Evolutionary conservation across 768 basidiomycete genomes (phyloP).

Genomic region (Sutorius australiensis): DNA sequence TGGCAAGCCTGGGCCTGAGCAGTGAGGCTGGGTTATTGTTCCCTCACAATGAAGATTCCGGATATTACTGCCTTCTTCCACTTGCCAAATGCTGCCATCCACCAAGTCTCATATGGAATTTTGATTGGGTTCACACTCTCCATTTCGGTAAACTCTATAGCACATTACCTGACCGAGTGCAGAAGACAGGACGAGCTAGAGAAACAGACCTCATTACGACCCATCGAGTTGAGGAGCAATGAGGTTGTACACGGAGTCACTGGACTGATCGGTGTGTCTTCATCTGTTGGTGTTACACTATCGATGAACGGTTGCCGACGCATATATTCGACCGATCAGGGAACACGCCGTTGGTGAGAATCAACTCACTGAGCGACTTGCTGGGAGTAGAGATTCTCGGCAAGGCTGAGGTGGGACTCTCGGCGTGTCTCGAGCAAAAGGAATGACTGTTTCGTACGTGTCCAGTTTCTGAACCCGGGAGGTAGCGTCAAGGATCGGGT

Average conservation of each 20-base stretch:
- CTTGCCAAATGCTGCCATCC: slow-evolving; percentile 24
- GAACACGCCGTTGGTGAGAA: slow-evolving; percentile 90
- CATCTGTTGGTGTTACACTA: background rate
- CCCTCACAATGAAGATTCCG: slow-evolving; percentile 9
- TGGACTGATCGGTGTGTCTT: slow-evolving; percentile 72
- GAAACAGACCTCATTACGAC: slow-evolving; percentile 40
- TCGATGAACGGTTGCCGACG: background rate
- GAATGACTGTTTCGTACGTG: slow-evolving; percentile 42
- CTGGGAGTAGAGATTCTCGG: slow-evolving; percentile 93
- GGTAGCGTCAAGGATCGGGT: slow-evolving; percentile 98
- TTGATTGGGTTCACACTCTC: slow-evolving; percentile 77
- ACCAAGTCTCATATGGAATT: slow-evolving; percentile 48
- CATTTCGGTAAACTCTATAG: slow-evolving; percentile 62
- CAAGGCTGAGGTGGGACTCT: slow-evolving; percentile 75
- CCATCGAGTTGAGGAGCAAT: slow-evolving; percentile 70
- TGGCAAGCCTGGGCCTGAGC: too few relatives aligned
- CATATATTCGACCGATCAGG: slow-evolving; percentile 43
- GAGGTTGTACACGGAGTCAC: slow-evolving; percentile 78
- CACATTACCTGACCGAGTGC: slow-evolving; percentile 48
- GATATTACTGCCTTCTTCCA: slow-evolving; percentile 19
- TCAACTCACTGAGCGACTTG: slow-evolving; percentile 86
- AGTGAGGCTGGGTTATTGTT: too few relatives aligned
- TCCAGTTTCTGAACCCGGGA: slow-evolving; percentile 91
- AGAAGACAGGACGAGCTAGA: slow-evolving; percentile 37
- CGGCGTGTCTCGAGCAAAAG: background rate